Evolutionary conservation across 176 grass and related monocot genomes (phyloP), one percentile per base, ranked within the genome.

Genomic region (Stipa capillata): DNA sequence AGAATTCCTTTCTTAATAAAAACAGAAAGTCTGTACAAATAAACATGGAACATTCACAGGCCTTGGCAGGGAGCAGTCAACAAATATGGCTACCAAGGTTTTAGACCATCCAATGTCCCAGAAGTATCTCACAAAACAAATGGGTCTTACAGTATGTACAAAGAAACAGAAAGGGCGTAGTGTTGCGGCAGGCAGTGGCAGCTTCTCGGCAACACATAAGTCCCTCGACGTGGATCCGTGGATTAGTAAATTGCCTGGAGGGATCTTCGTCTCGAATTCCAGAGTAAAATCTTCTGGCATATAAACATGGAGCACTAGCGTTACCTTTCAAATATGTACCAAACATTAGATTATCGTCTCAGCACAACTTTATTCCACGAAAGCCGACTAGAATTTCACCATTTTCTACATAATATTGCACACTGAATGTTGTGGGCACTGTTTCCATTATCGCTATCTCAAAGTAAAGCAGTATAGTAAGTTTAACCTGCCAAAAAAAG

Each of bases 71-170:
- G 56, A 65, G 68, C 55, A 72, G 86, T 90, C 79, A 89, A 93
- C 84, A 97, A 97, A 83, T 84, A 89, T 87, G 85, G 53, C 57
- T 91, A 83, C 88, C 93, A 91, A 69, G 83, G 71, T 82, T 85
- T 86, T 67, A 61, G 70, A 84, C 76, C 72, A 82, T 79, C 78
- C 80, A 86, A 92, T 88, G 93, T 80, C 73, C 85, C 83, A 59
- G 41, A 85, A 78, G 69, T 84, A 84, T 82, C 82, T 83, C 87
- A 91, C 54, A 54, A 97, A 93, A 90, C 86, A 91, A 91, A 91
- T 93, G 89, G 75, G 82, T 89, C 76, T 90, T 70, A 89, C 90
- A 89, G 76, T 82, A 93, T 97, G 78, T 93, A 93, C 93, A 97
- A 81, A 90, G 61, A 56, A 82, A 76, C 67, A 59, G 74, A 73